Conservation (phyloP, 192 early-diverging fungal genomes). For the Radiomyces spectabilis region DNA sequence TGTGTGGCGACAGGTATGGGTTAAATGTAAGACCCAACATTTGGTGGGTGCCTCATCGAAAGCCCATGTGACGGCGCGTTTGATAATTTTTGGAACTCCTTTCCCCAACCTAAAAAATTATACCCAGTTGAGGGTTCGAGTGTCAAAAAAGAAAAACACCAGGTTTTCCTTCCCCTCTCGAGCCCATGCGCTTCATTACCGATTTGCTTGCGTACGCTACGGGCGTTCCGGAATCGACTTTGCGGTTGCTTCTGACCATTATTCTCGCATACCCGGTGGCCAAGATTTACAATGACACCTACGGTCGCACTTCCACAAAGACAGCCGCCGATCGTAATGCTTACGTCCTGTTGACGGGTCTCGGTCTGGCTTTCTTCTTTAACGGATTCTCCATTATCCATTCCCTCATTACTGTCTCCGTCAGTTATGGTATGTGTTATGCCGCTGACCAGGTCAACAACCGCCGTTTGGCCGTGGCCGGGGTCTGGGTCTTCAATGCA, state of each 20-base stretch:
- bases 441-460: slow-evolving; percentile 22
- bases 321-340: slow-evolving; percentile 37
- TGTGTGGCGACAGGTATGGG: no score
- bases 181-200: no score
- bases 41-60: no score
- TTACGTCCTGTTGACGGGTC: slow-evolving; percentile 35
- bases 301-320: slow-evolving; percentile 22
- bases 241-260: slow-evolving; percentile 40
- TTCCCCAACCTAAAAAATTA: no score
- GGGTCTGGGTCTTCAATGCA: slow-evolving; percentile 43
- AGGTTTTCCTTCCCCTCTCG: no score
- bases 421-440: slow-evolving; percentile 36
- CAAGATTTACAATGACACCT: slow-evolving; percentile 33
- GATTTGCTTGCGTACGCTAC: slow-evolving; percentile 8
- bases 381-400: slow-evolving; percentile 40
- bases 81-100: no score
- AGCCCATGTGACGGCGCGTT: no score
- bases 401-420: slow-evolving; percentile 35
- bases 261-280: slow-evolving; percentile 38
- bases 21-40: no score
- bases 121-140: no score
- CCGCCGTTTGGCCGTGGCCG: slow-evolving; percentile 21
- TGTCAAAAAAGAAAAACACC: no score
- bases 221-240: slow-evolving; percentile 43
- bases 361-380: slow-evolving; percentile 39